Percentiles rank a stretch among this genome's conserved stretches.
Conservation (phyloP, 192 early-diverging fungal genomes). For the Podochytrium sp. region DNA sequence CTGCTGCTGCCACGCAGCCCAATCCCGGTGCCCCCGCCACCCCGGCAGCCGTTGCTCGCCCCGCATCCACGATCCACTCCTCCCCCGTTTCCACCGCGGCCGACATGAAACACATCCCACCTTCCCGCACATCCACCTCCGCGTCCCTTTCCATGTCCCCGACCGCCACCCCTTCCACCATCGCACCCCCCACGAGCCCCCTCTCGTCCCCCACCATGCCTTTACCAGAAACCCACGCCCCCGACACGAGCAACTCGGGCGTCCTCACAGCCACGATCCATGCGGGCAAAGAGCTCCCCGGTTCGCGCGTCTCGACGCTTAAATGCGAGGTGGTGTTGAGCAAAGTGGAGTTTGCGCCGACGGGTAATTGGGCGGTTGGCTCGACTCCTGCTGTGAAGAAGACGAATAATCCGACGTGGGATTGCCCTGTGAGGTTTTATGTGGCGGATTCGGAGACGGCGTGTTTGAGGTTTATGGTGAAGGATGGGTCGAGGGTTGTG, state of each 20-base stretch:
- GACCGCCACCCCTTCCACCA: not conserved
- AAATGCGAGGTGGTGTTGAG: conserved; percentile 46
- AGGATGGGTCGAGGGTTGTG: conserved; percentile 49
- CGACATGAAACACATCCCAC: not conserved
- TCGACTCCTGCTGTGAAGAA: conserved; percentile 69
- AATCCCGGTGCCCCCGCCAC: not conserved
- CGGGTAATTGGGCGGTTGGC: conserved; percentile 11
- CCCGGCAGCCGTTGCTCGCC: not conserved
- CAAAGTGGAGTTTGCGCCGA: not conserved
- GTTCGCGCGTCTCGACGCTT: conserved; percentile 47
- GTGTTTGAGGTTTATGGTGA: conserved; percentile 63
- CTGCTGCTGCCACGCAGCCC: not conserved
- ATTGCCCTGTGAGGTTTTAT: conserved; percentile 66
- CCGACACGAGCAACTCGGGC: conserved; percentile 28
- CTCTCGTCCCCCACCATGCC: not conserved
- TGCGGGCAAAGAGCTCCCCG: conserved; percentile 48
- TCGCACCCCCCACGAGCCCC: not conserved
- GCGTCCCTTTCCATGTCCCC: not conserved
- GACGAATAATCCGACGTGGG: conserved; percentile 83
- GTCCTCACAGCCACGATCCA: conserved; percentile 46
- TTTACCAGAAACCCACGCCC: not conserved
- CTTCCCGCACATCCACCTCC: not conserved
- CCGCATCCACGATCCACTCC: not conserved
- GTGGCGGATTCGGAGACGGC: conserved; percentile 69
- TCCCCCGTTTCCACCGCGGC: not conserved